A percentile compares a stretch with the other conserved stretches of the same genome.
Evolutionary conservation across 495 filamentous ascomycete genomes (phyloP).

Genomic region (Penicillium coprophilum): DNA sequence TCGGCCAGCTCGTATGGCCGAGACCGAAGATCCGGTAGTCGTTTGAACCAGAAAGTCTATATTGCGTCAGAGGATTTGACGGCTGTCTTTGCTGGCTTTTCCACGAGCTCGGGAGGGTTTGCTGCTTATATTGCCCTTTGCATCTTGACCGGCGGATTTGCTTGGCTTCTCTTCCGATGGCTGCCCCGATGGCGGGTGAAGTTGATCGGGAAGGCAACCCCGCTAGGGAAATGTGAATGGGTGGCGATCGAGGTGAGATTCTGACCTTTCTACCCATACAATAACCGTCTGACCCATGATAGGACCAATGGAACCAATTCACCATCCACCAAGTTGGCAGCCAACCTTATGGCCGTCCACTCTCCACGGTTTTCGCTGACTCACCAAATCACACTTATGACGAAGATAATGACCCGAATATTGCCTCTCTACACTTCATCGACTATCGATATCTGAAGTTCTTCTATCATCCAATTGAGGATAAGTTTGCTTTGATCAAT

Average conservation of each 20-base stretch:
- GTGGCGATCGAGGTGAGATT: conserved; percentile 75
- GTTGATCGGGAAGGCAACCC: conserved; percentile 64
- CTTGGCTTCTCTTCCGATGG: conserved; percentile 85
- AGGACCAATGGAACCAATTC: conserved; percentile 96
- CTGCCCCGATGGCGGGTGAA: conserved; percentile 81
- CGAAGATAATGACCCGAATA: conserved; percentile 81
- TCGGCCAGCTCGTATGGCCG: conserved; percentile 58
- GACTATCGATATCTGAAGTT: conserved; percentile 95
- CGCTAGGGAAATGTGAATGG: conserved; percentile 77
- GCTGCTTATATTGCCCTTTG: conserved; percentile 68
- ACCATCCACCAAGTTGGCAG: conserved; percentile 63
- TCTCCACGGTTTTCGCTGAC: conserved; percentile 84
- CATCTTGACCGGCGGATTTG: conserved; percentile 68
- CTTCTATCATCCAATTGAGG: conserved; percentile 82
- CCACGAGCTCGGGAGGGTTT: conserved; percentile 67
- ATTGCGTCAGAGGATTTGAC: conserved; percentile 92
- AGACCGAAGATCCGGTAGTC: conserved; percentile 53
- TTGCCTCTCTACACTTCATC: conserved; percentile 67
- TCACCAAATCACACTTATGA: conserved; percentile 59
- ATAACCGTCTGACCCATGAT: conserved; percentile 17
- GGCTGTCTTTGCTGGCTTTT: conserved; percentile 88
- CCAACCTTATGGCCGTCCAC: conserved; percentile 69
- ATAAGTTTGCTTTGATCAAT: conserved; percentile 81
- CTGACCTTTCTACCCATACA: conserved; percentile 8
- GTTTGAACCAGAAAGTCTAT: conserved; percentile 83